These are phyloP conservation scores for Suillus weaverae DNA, from an alignment of 768 basidiomycete species.

Conservation along the genomic window DNA sequence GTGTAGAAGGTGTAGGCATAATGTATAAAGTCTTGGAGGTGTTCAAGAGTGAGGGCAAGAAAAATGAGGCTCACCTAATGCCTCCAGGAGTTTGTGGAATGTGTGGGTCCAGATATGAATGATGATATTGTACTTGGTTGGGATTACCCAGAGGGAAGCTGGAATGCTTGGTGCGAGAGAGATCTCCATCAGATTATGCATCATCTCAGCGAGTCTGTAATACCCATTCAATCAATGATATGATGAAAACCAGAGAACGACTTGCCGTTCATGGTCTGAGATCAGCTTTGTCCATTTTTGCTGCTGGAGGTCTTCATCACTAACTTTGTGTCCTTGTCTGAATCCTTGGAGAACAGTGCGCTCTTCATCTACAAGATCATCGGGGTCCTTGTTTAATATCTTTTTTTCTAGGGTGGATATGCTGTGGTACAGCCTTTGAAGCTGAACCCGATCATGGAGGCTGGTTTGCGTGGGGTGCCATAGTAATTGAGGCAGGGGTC, in stretches of 20 bases:
- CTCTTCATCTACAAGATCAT: constrained; percentile 48
- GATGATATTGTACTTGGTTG: too few relatives aligned
- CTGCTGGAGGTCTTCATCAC: constrained; percentile 47
- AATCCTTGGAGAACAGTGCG: constrained; percentile 33
- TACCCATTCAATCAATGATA: not conserved
- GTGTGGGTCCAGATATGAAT: too few relatives aligned
- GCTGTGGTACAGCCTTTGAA: constrained; percentile 85
- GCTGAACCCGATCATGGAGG: constrained; percentile 38
- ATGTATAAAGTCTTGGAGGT: too few relatives aligned
- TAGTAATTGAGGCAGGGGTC: too few relatives aligned
- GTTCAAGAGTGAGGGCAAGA: constrained; percentile 70
- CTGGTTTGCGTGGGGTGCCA: too few relatives aligned
- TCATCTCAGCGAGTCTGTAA: not conserved
- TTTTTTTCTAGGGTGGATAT: constrained; percentile 38
- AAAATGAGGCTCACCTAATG: constrained; percentile 62
- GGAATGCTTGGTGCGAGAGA: too few relatives aligned
- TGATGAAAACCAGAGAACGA: not conserved
- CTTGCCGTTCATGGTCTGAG: not conserved
- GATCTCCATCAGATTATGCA: too few relatives aligned
- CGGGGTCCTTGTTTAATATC: constrained; percentile 62
- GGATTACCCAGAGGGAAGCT: too few relatives aligned
- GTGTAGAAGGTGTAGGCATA: constrained; percentile 94
- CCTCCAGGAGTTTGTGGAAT: too few relatives aligned
- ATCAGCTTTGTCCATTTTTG: not conserved
- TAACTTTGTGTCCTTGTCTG: constrained; percentile 28